Base-by-base conservation (phyloP, 2,329 filamentous ascomycete species). In the Aspergillus calidoustus region DNA sequence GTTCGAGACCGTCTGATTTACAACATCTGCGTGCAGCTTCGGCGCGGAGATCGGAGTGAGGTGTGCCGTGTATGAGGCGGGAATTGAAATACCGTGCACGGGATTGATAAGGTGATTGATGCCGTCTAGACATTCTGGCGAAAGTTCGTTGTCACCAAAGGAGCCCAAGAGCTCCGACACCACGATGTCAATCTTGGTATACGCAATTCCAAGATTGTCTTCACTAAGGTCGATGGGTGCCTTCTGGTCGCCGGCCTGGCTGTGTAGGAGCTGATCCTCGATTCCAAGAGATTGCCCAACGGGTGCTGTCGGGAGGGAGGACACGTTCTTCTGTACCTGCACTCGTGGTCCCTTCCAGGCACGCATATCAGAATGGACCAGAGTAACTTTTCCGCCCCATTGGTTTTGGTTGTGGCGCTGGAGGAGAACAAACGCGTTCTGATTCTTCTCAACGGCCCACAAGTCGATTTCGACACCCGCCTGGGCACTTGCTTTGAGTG, bases 391-490 rank as follows among this genome's bases (percentile, higher is more conserved):
- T 23, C 89, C 87, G 60, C 82, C 84, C 95, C 95, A 99, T n/a
- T 88, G 84, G 19, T 84, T 86, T 66, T 89, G 84, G 72, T 98
- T 98, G 73, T 96, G 92, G 25, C 91, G 86, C 64, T 97, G 88
- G 2, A 99, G 86, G 67, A 97, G 89, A 7, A 99, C 93, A 74
- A 94, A 98, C 0, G 95, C 95, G 72, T 99, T 98, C 4, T 92
- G 95, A 77, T 99, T 99, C 84, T 99, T 99, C 79, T 99, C 95
- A 3, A 99, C 87, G 0, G 92, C 95, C 88, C 93, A 98, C 50
- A 96, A 85, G 68, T 93, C 89, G 54, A 98, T 90, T 22, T 87
- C 83, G 3, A 97, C 89, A 1, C 89, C 89, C 1, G 92, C 90
- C 17, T 82, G 84, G 64, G 88, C 84, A 69, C 92, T 94, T 13